These are phyloP conservation scores for Discostella stelligeroides DNA, from an alignment of 108 stramenopile species.

Conservation along the genomic window DNA sequence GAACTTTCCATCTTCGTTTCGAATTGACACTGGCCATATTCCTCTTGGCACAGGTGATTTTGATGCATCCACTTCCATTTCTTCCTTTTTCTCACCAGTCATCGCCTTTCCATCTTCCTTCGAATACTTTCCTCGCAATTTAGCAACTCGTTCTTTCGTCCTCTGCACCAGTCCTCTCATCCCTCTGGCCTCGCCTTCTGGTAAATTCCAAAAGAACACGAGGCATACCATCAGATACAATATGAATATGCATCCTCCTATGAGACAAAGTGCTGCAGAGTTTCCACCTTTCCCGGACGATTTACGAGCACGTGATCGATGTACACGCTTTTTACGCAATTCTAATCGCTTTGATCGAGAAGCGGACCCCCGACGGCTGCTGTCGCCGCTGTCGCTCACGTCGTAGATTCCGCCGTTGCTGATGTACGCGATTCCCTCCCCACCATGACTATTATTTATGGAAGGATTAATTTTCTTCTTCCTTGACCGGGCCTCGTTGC, in stretches of 20 bases:
- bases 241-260: slow-evolving; percentile 20
- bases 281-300: slow-evolving; percentile 6
- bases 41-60: slow-evolving; percentile 34
- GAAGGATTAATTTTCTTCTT: slow-evolving; percentile 20
- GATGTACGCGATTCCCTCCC: not conserved
- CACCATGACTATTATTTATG: slow-evolving; percentile 5
- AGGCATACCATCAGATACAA: slow-evolving; percentile 28
- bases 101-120: not conserved
- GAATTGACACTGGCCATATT: slow-evolving; percentile 50
- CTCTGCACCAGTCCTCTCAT: slow-evolving; percentile 32
- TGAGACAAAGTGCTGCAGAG: slow-evolving; percentile 14
- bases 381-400: slow-evolving; percentile 30
- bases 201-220: slow-evolving; percentile 32
- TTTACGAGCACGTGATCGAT: slow-evolving; percentile 35
- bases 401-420: slow-evolving; percentile 15
- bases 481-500: slow-evolving; percentile 39
- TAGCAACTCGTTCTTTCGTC: slow-evolving; percentile 18
- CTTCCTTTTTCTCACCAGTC: slow-evolving; percentile 13
- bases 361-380: slow-evolving; percentile 15
- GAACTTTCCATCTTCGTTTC: slow-evolving; percentile 46
- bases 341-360: slow-evolving; percentile 25
- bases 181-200: slow-evolving; percentile 31
- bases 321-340: slow-evolving; percentile 24
- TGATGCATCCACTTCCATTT: not conserved
- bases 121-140: slow-evolving; percentile 9